Conservation (phyloP, 176 grass and related monocot species). For the Cymbopogon citratus region DNA sequence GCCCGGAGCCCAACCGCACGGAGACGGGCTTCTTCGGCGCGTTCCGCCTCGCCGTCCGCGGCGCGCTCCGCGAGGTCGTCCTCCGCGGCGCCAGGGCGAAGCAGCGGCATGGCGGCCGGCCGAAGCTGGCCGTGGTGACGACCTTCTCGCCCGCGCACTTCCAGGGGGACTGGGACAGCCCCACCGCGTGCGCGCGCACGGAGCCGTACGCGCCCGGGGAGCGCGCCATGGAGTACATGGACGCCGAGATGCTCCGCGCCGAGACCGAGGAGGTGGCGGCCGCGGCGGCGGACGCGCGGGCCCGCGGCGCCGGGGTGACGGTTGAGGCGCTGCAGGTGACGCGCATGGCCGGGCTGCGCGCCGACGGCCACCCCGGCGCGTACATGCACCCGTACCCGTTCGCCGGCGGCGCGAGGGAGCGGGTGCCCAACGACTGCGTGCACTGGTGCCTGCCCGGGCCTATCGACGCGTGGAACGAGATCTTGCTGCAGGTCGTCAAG, state of each 20-base stretch:
- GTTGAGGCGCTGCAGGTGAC: constrained; percentile 56
- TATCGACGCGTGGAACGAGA: constrained; percentile 87
- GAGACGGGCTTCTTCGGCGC: constrained; percentile 80
- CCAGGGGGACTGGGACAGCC: constrained; percentile 79
- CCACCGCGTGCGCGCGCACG: constrained; percentile 52
- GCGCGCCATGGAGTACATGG: constrained; percentile 47
- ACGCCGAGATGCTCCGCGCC: constrained; percentile 52
- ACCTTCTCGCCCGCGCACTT: constrained; percentile 93
- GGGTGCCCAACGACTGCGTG: constrained; percentile 77
- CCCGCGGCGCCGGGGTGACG: constrained; percentile 2
- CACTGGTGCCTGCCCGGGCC: constrained; percentile 92
- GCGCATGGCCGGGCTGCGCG: constrained; percentile 48
- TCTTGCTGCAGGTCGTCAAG: constrained; percentile 58
- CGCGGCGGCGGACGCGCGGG: constrained; percentile 6
- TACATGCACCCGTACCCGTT: constrained; percentile 69
- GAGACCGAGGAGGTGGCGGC: constrained; percentile 46
- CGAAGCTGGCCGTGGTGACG: constrained; percentile 57
- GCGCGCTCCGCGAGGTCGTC: constrained; percentile 46
- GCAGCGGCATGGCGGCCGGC: background rate
- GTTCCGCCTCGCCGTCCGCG: constrained; percentile 61
- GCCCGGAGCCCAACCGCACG: constrained; percentile 65
- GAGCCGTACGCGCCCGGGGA: constrained; percentile 49
- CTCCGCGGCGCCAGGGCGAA: background rate
- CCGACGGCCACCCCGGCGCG: constrained; percentile 64
- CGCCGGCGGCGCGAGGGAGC: constrained; percentile 35